Evolutionary conservation across 1,139 yeast genomes (phyloP), one percentile per base, ranked within the genome.

Genomic region (Geotrichum reessii): DNA sequence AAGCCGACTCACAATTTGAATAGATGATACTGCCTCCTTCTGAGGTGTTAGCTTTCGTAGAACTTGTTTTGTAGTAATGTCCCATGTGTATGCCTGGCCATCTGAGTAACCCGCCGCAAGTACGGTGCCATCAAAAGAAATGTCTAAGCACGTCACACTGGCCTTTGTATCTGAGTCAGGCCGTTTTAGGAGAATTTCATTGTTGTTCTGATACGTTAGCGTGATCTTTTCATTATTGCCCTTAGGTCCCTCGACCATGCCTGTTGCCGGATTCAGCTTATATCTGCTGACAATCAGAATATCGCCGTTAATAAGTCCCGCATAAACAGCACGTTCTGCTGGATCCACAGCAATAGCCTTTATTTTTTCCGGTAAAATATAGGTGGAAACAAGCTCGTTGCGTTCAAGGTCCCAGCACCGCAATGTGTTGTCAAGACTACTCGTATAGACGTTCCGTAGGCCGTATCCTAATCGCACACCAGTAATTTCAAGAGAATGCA

Each of bases 81-180:
- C 97, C 67, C 87, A 80, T 0, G 86, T 80, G 56, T 81, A 80
- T 1, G 89, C 82, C 46, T 81, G 77, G 1, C 98, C 98, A 21
- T 69, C 69, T 0, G 78, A 73, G 69, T 89, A 96, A 24, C 97
- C 98, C 9, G 92, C 82, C 1, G 87, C 75, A 9, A 93, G 67
- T 50, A 76, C 71, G 24, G 92, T 83, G 2, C 95, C 97, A 68
- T 93, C 98, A 67, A 87, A 76, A 0, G 92, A 84, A 2, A 89
- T 71, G 1, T 75, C 75, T 57, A 91, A 63, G 37, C 81, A 74
- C 0, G 88, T 80, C 5, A 86, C 81, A 2, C 71, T 63, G 2
- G 67, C 61, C 1, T 67, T 64, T 47, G 71, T 70, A 44, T 68
- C 58, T 5, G 52, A 33, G 68, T 44, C 62, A 53, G 22, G 69